Base-by-base conservation (phyloP, 73 alveolate species). In the Durusdinium trenchii region DNA sequence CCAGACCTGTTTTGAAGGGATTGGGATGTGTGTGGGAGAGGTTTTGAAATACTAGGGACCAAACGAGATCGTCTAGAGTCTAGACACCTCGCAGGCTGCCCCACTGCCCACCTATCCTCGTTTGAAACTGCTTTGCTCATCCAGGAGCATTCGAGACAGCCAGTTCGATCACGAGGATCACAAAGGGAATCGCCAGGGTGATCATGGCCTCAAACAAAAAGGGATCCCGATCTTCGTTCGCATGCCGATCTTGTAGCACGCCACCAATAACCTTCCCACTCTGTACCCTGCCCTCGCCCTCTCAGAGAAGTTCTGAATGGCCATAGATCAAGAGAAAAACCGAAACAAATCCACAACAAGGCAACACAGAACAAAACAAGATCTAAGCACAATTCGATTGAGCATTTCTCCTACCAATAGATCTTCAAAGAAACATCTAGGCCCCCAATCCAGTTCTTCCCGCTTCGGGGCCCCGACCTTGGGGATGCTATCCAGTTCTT, bases 401-500 rank as follows among this genome's bases (percentile, higher is more conserved):
- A 32, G 81, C 42, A n/a, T 28, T 67, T 42, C 42, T 26, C 16
- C 43, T 32, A 1, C 0, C 81, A 26, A 18, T 67, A 20, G 32
- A 26, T 1, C 18, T 18, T 18, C 81, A 20, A 54, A 54, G 28
- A 54, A 54, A 54, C 9, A 54, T 12, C 64, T 12, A 9, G 64
- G 64, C 64, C 64, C 20, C n/a, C 7, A 32, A 23, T 23, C 73
- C 18, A 23, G 18, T 60, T 60, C 73, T 23, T 60, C 73, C 30
- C n/a, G 73, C 9, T 48, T 48, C 73, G 7, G 38, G 45, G 40
- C 50, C 94, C 36, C 62, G 6, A 62, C 94, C 95, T 86, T 86
- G 46, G 95, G 95, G 45, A 86, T 86, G 83, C 61, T 86, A 83
- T 86, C 95, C 14, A 86, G 71, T 61, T 86, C 95, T 62, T 86